Evolutionary conservation across 257 asterid genomes (phyloP), one percentile per base, ranked within the genome.

Genomic region (Solanum sejunctum): DNA sequence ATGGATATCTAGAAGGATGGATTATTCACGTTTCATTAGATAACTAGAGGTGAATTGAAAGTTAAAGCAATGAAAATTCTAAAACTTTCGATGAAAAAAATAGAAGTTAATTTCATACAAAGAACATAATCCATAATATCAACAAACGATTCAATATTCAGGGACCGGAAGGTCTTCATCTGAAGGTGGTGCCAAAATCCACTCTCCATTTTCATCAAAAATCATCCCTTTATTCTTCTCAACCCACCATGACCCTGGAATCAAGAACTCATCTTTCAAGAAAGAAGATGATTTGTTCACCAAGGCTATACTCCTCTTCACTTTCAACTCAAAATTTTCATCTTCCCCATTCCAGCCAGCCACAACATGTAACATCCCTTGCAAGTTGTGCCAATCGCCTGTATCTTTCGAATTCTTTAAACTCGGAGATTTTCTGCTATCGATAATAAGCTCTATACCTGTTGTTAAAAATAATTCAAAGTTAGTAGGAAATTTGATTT

Each of bases 241-340:
- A 54, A 93, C 20, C 98, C 99, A 96, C 99, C 98, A 96, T 5
- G 96, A 91, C 8, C 93, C 94, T 1, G 99, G 99, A 88, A 93
- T 86, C 92, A 96, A 58, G 82, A 73, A 92, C 84, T 96, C 98
- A 13, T 96, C 98, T 18, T 91, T 94, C 91, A 96, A 84, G 86
- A 90, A 86, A 7, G 80, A 92, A 28, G 93, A 83, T 8, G 96
- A 94, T 79, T 96, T 96, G 49, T 96, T 96, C 85, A 94, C 99
- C 90, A 96, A 73, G 5, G 96, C 95, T 86, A 93, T 12, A 82
- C 94, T 92, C 87, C 98, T 91, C 83, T 91, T 89, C 78, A 93
- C 92, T 91, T 86, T 91, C 92, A 92, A 23, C 23, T 92, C 94
- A 78, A 96, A 96, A 21, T 81, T 89, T 28, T 88, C 91, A 20